phyloP scores from a whole-genome alignment of 108 stramenopile species.

The Cyclotella cryptica region DNA sequence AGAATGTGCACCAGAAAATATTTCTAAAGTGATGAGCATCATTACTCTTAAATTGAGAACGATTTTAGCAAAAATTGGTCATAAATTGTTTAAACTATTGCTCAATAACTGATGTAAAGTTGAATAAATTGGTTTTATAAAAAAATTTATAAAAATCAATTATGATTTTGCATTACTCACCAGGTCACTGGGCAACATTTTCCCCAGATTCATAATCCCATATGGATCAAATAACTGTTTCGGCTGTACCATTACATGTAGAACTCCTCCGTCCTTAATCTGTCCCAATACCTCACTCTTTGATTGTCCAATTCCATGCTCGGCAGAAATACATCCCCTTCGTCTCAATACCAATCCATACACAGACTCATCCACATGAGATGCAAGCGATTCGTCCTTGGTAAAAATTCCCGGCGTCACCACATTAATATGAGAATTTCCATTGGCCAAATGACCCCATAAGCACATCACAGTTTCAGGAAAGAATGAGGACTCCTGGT shows the following conservation, averaged over 20 bases:
- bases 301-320: slow-evolving; percentile 97
- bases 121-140: not conserved
- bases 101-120: too few species aligned
- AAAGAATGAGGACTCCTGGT: slow-evolving; percentile 65
- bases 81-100: too few species aligned
- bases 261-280: slow-evolving; percentile 53
- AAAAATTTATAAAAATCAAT: too few species aligned
- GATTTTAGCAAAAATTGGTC: too few species aligned
- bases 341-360: slow-evolving; percentile 70
- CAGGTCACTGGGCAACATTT: slow-evolving; percentile 17
- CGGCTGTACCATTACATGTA: slow-evolving; percentile 66
- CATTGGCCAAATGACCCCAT: slow-evolving; percentile 94
- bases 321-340: slow-evolving; percentile 96
- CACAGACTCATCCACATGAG: slow-evolving; percentile 76
- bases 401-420: slow-evolving; percentile 61
- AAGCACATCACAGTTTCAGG: slow-evolving; percentile 38
- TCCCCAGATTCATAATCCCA: slow-evolving; percentile 87
- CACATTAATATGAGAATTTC: slow-evolving; percentile 96
- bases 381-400: slow-evolving; percentile 37
- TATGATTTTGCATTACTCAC: not conserved
- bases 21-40: too few species aligned
- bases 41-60: too few species aligned
- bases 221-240: slow-evolving; percentile 78
- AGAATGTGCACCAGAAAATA: too few species aligned
- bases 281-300: slow-evolving; percentile 70